Base-by-base conservation (phyloP, 2,329 filamentous ascomycete species). In the Graphiopsis chlorocephala region DNA sequence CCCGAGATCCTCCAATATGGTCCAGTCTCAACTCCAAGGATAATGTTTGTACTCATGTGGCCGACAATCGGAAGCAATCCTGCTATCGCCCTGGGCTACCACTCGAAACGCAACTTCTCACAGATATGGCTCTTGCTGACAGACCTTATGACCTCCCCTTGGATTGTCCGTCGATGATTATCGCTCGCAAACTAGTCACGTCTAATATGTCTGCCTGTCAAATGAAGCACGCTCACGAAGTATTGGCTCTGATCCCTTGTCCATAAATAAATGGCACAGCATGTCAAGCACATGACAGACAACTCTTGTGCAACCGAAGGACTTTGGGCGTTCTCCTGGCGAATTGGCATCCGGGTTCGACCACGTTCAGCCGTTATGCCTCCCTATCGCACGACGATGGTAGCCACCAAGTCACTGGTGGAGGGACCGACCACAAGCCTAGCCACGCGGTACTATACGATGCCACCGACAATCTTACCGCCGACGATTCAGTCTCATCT, bases 231-330 rank as follows among this genome's bases (percentile, higher is more conserved):
- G 58, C 58, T 20, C 28, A 61, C 28, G 26, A 61, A 25, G 26
- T 52, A 61, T 52, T 61, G 58, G 58, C 58, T 61, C 58, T 61
- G 58, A 15, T 23, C 10, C 38, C 28, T 50, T 25, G 26, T n/a
- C 12, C 58, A 11, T 6, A 25, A 26, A 28, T 10, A n/a, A 11
- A 25, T 14, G 58, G 4, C 23, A 58, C 15, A 23, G 23, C 55
- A 48, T 38, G n/a, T 50, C 45, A 61, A 52, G 45, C 42, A 38
- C 58, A 61, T 61, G 45, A 35, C 15, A 33, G 15, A 11, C 42
- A 35, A 1, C 33, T 20, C 23, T 25, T 15, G 58, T 50, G 14
- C 26, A 29, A 52, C 58, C 28, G 25, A n/a, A 15, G 12, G 15
- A 15, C 3, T 20, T 15, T 12, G 20, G 31, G 29, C n/a, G 23